These are phyloP conservation scores for Populus trichocarpa DNA, from an alignment of 441 rosid genomes.

Conservation along the genomic window DNA sequence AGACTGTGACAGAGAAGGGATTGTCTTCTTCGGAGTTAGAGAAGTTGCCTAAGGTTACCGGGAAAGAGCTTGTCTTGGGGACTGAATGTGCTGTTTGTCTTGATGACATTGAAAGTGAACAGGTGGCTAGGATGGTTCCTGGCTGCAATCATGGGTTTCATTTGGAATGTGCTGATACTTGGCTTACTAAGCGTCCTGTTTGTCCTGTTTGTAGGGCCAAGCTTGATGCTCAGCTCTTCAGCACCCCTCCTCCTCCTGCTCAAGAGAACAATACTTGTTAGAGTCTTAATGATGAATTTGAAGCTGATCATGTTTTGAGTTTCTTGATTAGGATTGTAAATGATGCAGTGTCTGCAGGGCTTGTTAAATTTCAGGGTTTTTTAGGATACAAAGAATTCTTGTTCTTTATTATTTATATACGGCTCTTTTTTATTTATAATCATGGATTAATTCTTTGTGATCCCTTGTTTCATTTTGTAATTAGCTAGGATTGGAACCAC, in stretches of 20 bases:
- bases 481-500: background rate
- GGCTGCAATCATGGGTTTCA: conserved; percentile 89
- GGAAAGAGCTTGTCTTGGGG: conserved; percentile 62
- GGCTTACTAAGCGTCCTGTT: conserved; percentile 56
- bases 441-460: background rate
- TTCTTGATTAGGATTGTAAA: background rate
- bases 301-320: background rate
- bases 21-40: conserved; percentile 58
- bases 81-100: conserved; percentile 80
- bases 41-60: conserved; percentile 53
- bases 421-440: background rate
- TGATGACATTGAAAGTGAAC: conserved; percentile 57
- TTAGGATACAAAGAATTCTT: background rate
- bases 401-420: no score
- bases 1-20: conserved; percentile 36
- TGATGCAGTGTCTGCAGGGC: background rate
- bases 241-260: background rate
- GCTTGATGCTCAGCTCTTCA: conserved; percentile 31
- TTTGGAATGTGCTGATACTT: conserved; percentile 64
- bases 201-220: conserved; percentile 72
- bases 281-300: background rate
- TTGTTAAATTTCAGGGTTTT: background rate
- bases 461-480: background rate
- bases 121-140: conserved; percentile 64
- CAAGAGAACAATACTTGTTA: conserved; percentile 16